Conservation (phyloP, 352 stramenopile species). For the Thalassiosira pacifica region DNA sequence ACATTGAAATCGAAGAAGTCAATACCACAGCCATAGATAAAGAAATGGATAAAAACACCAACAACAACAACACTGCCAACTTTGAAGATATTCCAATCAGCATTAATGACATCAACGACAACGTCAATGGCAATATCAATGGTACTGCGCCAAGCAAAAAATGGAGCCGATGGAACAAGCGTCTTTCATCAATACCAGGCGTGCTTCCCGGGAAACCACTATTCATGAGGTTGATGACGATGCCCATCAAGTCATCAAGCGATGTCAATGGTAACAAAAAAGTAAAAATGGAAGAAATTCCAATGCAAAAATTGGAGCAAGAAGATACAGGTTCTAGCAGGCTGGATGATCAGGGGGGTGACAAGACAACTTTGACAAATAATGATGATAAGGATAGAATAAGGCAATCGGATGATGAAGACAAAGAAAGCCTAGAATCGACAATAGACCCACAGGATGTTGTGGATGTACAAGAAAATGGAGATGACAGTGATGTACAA, state of each 20-base stretch:
- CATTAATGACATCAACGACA: background rate
- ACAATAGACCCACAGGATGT: too few relatives aligned
- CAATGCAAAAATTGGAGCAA: background rate
- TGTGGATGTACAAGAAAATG: too few relatives aligned
- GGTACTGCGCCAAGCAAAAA: slow-evolving; percentile 1
- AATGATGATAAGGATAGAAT: too few relatives aligned
- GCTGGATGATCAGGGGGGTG: too few relatives aligned
- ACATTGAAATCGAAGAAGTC: too few relatives aligned
- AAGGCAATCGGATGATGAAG: too few relatives aligned
- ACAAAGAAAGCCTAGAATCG: too few relatives aligned
- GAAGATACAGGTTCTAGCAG: background rate
- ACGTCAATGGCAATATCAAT: too few relatives aligned
- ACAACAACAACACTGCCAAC: background rate
- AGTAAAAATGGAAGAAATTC: slow-evolving; percentile 34
- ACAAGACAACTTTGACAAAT: too few relatives aligned
- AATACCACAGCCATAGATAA: too few relatives aligned
- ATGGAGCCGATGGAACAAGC: slow-evolving; percentile 12
- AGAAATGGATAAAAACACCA: background rate
- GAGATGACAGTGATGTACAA: too few relatives aligned
- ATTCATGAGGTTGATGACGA: slow-evolving; percentile 37
- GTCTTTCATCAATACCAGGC: slow-evolving; percentile 24
- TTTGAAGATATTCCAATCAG: background rate
- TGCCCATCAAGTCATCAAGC: slow-evolving; percentile 7
- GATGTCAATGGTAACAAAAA: slow-evolving; percentile 37
- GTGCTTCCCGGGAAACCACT: slow-evolving; percentile 46